Percentiles rank a stretch among this genome's conserved stretches.
Evolutionary conservation across 352 stramenopile species (phyloP).

Genomic region (Pythium phragmitis): DNA sequence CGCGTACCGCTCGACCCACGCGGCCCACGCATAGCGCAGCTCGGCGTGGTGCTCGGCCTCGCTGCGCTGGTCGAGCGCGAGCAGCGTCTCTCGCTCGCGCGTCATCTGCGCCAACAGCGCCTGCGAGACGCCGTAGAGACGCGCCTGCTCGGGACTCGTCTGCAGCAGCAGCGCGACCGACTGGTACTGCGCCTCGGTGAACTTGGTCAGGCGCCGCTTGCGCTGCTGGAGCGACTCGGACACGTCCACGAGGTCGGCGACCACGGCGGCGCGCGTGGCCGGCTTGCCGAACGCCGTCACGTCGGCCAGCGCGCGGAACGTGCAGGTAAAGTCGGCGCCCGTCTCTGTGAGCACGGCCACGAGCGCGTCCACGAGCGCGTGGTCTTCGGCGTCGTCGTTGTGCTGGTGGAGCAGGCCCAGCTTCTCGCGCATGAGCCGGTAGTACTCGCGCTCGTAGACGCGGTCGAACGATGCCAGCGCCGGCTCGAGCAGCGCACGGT

Average conservation of each 20-base stretch:
- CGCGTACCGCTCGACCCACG: slow-evolving; percentile 62
- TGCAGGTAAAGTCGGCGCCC: slow-evolving; percentile 75
- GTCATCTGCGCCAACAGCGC: slow-evolving; percentile 57
- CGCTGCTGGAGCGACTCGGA: slow-evolving; percentile 71
- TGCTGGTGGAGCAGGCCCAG: slow-evolving; percentile 52
- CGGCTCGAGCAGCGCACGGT: slow-evolving; percentile 27
- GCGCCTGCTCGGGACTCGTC: slow-evolving; percentile 59
- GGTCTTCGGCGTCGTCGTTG: slow-evolving; percentile 32
- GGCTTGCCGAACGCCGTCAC: slow-evolving; percentile 40
- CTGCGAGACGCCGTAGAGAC: slow-evolving; percentile 74
- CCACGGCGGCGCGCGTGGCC: slow-evolving; percentile 27
- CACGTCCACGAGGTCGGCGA: slow-evolving; percentile 53
- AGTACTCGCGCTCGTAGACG: slow-evolving; percentile 58
- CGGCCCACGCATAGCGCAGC: slow-evolving; percentile 47
- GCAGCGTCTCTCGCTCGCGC: slow-evolving; percentile 41
- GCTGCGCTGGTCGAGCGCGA: slow-evolving; percentile 42
- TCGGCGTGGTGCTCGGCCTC: slow-evolving; percentile 44
- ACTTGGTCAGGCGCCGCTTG: slow-evolving; percentile 46
- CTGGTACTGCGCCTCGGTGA: slow-evolving; percentile 75
- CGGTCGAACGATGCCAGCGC: slow-evolving; percentile 44
- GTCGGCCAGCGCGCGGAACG: slow-evolving; percentile 58
- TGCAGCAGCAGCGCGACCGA: slow-evolving; percentile 62
- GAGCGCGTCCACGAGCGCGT: slow-evolving; percentile 45
- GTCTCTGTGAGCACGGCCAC: slow-evolving; percentile 61
- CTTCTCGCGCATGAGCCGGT: slow-evolving; percentile 60